Conservation (phyloP, 1,139 yeast genomes). For the Scheffersomyces titani region DNA sequence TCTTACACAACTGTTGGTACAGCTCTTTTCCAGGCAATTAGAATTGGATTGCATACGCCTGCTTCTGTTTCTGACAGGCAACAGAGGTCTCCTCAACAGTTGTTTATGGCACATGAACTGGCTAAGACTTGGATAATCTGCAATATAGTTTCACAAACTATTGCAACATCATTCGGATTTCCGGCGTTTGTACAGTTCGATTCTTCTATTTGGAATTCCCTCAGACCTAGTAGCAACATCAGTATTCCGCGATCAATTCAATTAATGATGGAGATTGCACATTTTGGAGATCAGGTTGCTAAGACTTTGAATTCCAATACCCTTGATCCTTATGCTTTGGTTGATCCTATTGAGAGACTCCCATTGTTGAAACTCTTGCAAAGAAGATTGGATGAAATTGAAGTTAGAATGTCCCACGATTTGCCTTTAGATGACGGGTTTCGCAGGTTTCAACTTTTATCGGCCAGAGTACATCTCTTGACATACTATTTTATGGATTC, state of each 20-base stretch:
- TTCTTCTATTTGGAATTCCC: conserved; percentile 61
- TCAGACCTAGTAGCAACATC: conserved; percentile 37
- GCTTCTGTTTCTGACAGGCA: conserved; percentile 35
- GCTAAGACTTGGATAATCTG: conserved; percentile 92
- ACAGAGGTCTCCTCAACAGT: conserved; percentile 26
- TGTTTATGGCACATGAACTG: conserved; percentile 66
- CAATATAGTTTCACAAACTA: conserved; percentile 83
- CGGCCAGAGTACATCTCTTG: conserved; percentile 75
- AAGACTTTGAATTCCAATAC: conserved; percentile 75
- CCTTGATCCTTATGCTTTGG: conserved; percentile 65
- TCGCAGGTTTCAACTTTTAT: conserved; percentile 64
- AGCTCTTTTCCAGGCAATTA: conserved; percentile 86
- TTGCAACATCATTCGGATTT: conserved; percentile 91
- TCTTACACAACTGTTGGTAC: conserved; percentile 94
- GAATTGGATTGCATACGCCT: conserved; percentile 88
- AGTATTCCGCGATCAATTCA: conserved; percentile 63
- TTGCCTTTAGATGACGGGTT: conserved; percentile 54
- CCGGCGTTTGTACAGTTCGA: conserved; percentile 91
- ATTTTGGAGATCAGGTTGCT: conserved; percentile 83
- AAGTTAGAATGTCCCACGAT: conserved; percentile 44
- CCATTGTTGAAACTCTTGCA: conserved; percentile 72
- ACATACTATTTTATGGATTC: conserved; percentile 82
- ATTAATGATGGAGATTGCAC: conserved; percentile 79
- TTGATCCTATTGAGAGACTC: conserved; percentile 66
- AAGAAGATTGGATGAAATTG: conserved; percentile 74